phyloP scores from a whole-genome alignment of 371 early-diverging fungal genomes.

The Chytridium lagenaria region DNA sequence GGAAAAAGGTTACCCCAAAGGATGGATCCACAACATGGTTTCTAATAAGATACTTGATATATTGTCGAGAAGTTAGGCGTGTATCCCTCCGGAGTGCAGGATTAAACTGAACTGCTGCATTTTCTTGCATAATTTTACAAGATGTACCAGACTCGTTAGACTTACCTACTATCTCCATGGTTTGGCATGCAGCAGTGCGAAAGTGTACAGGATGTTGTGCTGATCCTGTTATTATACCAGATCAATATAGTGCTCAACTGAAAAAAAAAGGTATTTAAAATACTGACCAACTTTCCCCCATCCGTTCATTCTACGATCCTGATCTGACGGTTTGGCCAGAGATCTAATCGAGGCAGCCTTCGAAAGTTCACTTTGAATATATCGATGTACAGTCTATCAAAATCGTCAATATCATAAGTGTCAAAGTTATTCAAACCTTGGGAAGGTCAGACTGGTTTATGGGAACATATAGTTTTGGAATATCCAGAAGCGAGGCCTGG shows the following conservation, averaged over 20 bases:
- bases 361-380: constrained; percentile 63
- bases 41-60: background rate
- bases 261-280: background rate
- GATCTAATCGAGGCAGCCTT: constrained; percentile 58
- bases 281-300: constrained; percentile 55
- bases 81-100: constrained; percentile 19
- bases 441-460: constrained; percentile 70
- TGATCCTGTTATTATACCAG: too few relatives aligned
- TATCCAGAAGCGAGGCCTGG: constrained; percentile 62
- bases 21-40: background rate
- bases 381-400: constrained; percentile 61
- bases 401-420: background rate
- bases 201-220: constrained; percentile 64
- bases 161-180: constrained; percentile 68
- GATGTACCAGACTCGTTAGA: background rate
- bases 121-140: background rate
- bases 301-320: constrained; percentile 64
- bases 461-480: constrained; percentile 74
- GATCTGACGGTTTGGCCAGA: constrained; percentile 61
- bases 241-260: too few relatives aligned
- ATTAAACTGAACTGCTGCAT: background rate
- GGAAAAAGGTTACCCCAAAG: background rate
- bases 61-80: background rate
- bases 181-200: constrained; percentile 67
- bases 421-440: constrained; percentile 49